Evolutionary conservation across 2,329 filamentous ascomycete species (phyloP), one percentile per base, ranked within the genome.

Genomic region (Xylariaceae sp.): DNA sequence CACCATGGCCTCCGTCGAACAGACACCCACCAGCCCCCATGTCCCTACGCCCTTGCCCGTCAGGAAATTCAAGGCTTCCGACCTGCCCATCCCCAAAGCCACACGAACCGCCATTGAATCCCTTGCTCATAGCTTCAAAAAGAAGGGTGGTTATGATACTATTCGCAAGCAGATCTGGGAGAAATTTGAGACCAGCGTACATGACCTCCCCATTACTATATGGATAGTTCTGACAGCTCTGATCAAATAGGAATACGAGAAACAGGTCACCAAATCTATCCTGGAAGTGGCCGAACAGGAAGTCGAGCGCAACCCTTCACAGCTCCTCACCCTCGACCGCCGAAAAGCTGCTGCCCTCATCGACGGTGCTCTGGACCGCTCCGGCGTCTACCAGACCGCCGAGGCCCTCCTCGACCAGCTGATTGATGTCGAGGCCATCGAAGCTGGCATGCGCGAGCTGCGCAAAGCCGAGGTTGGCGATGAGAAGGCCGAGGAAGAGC

Each of bases 41-140:
- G 55, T 31, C 33, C 33, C 58, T 41, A 33, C 52, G 11, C 47
- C 62, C 47, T 48, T 64, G 10, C 48, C 54, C 31, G 55, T 59
- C 18, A 57, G 69, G 59, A 86, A 82, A 61, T 81, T 86, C 65
- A 89, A 89, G 66, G 81, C 86, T 3, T 85, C 85, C 0, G 88
- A 92, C 59, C 75, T 92, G 15, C 88, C 88, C 1, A 71, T 91
- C 17, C 80, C 86, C 5, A 86, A 85, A 3, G 78, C 82, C n/a
- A 88, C 89, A 45, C 78, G 86, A 56, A 78, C 80, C 1, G 83
- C 85, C 1, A 89, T 92, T 49, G 87, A 91, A 59, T 80, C 77
- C 14, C 77, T 92, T 18, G 81, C 87, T n/a, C 85, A 89, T 63
- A 85, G 80, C 11, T 92, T 91, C 72, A 91, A 91, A 70, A 92